Percentiles rank a stretch among this genome's conserved stretches.
These are phyloP conservation scores for Trichoderma sp. DNA, from an alignment of 2,329 filamentous ascomycete species.

Conservation along the genomic window DNA sequence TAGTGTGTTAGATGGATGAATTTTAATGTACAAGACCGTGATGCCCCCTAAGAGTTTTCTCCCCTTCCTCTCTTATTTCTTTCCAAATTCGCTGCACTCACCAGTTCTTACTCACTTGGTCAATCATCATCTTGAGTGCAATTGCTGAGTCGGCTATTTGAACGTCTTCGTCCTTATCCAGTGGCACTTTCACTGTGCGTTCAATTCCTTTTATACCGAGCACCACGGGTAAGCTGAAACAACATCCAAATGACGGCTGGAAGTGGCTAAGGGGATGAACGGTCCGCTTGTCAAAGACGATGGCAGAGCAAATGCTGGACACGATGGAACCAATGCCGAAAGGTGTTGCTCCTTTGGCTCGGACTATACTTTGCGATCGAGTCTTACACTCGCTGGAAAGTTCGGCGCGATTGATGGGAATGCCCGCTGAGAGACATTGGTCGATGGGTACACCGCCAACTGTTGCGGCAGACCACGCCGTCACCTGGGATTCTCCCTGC, in stretches of 20 bases:
- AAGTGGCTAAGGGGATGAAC: slow-evolving; percentile 52
- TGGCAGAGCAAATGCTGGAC: slow-evolving; percentile 50
- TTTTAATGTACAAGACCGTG: background rate
- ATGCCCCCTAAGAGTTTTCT: background rate
- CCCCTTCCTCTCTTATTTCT: background rate
- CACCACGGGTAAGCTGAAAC: slow-evolving; percentile 51
- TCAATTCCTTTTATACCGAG: slow-evolving; percentile 45
- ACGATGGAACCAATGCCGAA: slow-evolving; percentile 53
- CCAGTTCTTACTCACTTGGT: background rate
- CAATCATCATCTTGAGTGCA: background rate
- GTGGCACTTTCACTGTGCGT: background rate
- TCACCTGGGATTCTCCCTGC: slow-evolving; percentile 29
- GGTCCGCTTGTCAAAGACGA: slow-evolving; percentile 49
- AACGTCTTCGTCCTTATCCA: background rate
- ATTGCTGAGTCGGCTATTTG: background rate
- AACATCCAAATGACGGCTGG: slow-evolving; percentile 48
- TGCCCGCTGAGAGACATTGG: background rate
- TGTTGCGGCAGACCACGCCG: slow-evolving; percentile 30
- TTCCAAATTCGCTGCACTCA: background rate
- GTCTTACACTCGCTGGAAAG: slow-evolving; percentile 46
- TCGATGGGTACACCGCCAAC: slow-evolving; percentile 26
- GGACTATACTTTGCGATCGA: slow-evolving; percentile 43
- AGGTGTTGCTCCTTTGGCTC: slow-evolving; percentile 51
- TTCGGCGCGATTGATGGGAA: slow-evolving; percentile 32
- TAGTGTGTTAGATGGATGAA: background rate